Conservation (phyloP, 108 stramenopile genomes). For the Cyclotella choctawhatcheeana region DNA sequence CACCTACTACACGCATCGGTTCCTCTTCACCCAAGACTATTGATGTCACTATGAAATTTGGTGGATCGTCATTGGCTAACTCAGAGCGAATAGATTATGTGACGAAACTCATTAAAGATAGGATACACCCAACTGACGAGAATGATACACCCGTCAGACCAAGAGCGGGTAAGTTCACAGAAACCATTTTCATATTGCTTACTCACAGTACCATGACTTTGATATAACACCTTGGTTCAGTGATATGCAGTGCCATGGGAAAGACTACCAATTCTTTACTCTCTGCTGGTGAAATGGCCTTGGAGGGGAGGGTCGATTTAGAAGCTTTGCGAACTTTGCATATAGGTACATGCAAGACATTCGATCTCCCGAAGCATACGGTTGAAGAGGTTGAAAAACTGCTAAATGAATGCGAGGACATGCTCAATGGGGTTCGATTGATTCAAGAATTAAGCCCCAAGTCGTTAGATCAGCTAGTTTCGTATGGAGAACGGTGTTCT, state of each 20-base stretch:
- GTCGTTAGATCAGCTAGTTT: constrained; percentile 90
- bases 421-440: constrained; percentile 91
- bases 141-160: constrained; percentile 40
- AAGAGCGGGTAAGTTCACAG: no score
- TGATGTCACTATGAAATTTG: constrained; percentile 79
- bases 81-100: constrained; percentile 91
- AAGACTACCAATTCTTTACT: constrained; percentile 95
- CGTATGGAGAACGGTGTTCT: constrained; percentile 92
- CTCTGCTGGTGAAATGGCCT: constrained; percentile 91
- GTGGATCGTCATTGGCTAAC: constrained; percentile 91
- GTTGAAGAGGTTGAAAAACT: constrained; percentile 70
- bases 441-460: constrained; percentile 92
- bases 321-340: constrained; percentile 93
- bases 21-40: not conserved
- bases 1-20: constrained; percentile 1
- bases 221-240: no score
- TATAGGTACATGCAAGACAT: constrained; percentile 69
- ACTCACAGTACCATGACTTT: no score
- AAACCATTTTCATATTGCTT: no score
- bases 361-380: constrained; percentile 67
- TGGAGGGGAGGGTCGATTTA: constrained; percentile 90
- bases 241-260: constrained; percentile 98
- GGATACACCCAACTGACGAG: constrained; percentile 55
- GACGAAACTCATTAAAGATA: constrained; percentile 84
- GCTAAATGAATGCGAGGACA: constrained; percentile 86